phyloP scores from a whole-genome alignment of 768 basidiomycete species.

The Cystofilobasidium bisporidii region DNA sequence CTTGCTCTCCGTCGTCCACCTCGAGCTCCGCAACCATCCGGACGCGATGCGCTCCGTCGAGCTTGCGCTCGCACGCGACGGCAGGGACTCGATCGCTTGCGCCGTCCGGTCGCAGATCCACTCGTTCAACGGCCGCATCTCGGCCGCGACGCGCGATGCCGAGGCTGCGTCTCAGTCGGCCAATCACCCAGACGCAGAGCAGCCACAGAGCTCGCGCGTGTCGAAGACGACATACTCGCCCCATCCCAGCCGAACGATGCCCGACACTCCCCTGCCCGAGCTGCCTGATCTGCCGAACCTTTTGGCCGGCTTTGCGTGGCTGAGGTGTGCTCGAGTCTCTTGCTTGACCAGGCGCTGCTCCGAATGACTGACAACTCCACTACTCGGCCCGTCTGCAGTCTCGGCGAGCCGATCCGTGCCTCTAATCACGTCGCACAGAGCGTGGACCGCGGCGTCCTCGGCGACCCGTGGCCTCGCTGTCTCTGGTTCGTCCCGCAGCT shows the following conservation, averaged over 20 bases:
- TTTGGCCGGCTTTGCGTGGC: conserved; percentile 15
- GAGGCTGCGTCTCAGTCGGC: conserved; percentile 13
- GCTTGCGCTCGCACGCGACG: conserved; percentile 12
- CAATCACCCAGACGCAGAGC: neutral
- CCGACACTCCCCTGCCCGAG: conserved; percentile 1
- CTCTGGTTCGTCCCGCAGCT: conserved; percentile 14
- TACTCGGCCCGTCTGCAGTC: too few species aligned
- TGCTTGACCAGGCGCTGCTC: too few species aligned
- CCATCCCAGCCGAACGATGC: neutral
- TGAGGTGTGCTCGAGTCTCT: neutral
- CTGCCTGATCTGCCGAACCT: conserved; percentile 19
- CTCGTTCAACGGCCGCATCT: conserved; percentile 11
- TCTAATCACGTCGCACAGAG: conserved; percentile 14
- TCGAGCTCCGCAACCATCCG: conserved; percentile 12
- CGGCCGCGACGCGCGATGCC: conserved; percentile 12
- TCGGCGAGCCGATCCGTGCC: conserved; percentile 14
- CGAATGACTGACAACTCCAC: too few species aligned
- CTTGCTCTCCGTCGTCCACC: conserved; percentile 20
- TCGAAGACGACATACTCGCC: conserved; percentile 16
- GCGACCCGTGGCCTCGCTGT: conserved; percentile 20
- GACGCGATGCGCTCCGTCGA: conserved; percentile 4
- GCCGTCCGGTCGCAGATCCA: conserved; percentile 20
- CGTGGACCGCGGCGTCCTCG: conserved; percentile 13
- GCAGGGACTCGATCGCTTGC: conserved; percentile 7
- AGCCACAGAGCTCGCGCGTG: conserved; percentile 1